Percentiles rank a stretch among this genome's conserved stretches.
Evolutionary conservation across 805 yeast species (phyloP).

Genomic region (Wickerhamomyces subpelliculosus): DNA sequence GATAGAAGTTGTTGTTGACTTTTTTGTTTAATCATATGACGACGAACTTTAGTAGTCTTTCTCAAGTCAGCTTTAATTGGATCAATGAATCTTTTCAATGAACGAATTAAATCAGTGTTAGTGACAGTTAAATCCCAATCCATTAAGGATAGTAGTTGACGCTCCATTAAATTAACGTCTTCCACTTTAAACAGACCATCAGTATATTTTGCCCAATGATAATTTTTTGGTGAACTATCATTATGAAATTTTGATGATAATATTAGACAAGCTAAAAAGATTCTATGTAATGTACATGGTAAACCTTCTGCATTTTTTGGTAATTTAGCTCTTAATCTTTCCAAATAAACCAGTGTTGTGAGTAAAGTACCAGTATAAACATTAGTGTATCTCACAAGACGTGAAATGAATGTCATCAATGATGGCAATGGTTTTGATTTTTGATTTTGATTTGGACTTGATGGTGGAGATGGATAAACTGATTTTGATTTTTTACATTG

Average conservation of each 20-base stretch:
- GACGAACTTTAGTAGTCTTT: neutral
- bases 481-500: slow-evolving; percentile 43
- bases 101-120: slow-evolving; percentile 58
- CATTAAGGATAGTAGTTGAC: slow-evolving; percentile 60
- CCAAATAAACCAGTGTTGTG: slow-evolving; percentile 64
- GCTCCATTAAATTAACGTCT: slow-evolving; percentile 76
- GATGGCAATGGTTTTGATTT: slow-evolving; percentile 39
- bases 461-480: slow-evolving; percentile 27
- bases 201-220: slow-evolving; percentile 74
- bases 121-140: slow-evolving; percentile 68
- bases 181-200: slow-evolving; percentile 62
- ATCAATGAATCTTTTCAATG: slow-evolving; percentile 64
- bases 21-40: neutral
- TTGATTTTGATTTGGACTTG: slow-evolving; percentile 20
- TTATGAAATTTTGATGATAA: slow-evolving; percentile 69
- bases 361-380: slow-evolving; percentile 77
- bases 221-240: slow-evolving; percentile 72
- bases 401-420: slow-evolving; percentile 66
- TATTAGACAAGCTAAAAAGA: slow-evolving; percentile 67
- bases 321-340: slow-evolving; percentile 49
- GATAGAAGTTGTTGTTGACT: neutral
- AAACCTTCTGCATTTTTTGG: slow-evolving; percentile 71
- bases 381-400: slow-evolving; percentile 65
- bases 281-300: slow-evolving; percentile 75
- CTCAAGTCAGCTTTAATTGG: neutral